These are phyloP conservation scores for Colletotrichum scovillei DNA, from an alignment of 2,329 filamentous ascomycete species.

Conservation along the genomic window DNA sequence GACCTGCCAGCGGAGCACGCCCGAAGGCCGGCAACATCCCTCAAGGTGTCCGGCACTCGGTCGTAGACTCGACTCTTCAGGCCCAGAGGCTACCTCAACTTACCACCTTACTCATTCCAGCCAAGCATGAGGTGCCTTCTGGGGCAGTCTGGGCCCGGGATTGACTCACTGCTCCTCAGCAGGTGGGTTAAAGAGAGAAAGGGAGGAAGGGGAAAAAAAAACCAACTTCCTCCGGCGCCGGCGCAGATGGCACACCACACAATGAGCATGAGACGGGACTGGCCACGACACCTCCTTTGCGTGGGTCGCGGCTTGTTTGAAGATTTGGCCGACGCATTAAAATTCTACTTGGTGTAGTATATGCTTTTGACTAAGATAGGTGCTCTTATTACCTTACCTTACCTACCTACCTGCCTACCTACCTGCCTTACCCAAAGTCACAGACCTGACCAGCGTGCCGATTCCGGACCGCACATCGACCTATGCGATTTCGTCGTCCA, in stretches of 20 bases:
- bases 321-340: conserved; percentile 17
- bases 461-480: background rate
- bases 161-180: background rate
- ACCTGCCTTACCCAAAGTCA: background rate
- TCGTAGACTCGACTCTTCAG: background rate
- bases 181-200: background rate
- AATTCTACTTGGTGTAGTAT: background rate
- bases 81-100: background rate
- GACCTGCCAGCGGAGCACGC: conserved; percentile 1
- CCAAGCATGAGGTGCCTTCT: background rate
- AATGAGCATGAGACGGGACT: background rate
- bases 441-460: conserved; percentile 2
- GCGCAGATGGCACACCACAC: background rate
- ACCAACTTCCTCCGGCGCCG: background rate
- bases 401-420: background rate
- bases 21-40: conserved; percentile 10
- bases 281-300: conserved; percentile 6
- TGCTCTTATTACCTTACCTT: background rate
- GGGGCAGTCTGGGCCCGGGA: background rate
- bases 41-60: conserved; percentile 12
- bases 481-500: background rate
- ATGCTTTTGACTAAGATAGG: background rate
- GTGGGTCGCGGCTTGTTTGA: conserved; percentile 5
- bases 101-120: background rate
- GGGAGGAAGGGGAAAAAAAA: background rate